Conservation (phyloP, 1,284 basidiomycete species). For the Schizophyllum commune region DNA sequence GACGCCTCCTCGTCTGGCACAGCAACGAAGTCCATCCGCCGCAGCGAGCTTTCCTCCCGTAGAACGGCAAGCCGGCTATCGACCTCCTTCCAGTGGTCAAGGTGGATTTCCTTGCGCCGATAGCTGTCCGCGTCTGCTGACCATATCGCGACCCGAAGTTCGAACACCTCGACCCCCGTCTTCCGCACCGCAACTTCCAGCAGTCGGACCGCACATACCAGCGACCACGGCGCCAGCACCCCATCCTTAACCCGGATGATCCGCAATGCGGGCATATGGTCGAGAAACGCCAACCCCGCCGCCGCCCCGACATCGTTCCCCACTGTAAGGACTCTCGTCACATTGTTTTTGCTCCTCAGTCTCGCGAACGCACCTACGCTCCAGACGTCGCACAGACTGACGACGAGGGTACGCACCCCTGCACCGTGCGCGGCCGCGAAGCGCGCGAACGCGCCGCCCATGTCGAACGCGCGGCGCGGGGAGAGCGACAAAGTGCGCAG, state of each 20-base stretch:
- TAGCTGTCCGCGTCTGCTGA: neutral
- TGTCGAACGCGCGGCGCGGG: neutral
- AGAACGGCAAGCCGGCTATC: neutral
- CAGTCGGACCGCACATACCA: neutral
- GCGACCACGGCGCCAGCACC: neutral
- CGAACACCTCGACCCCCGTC: neutral
- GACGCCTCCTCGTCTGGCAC: neutral
- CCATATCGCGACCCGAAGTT: neutral
- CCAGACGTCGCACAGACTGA: neutral
- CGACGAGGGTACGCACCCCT: neutral
- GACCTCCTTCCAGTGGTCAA: neutral
- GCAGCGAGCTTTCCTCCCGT: neutral
- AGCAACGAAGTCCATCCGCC: neutral
- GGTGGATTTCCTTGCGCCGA: neutral
- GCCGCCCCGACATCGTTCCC: neutral
- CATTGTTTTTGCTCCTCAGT: too few relatives aligned
- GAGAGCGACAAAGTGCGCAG: neutral
- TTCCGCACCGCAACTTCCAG: neutral
- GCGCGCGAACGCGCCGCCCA: neutral
- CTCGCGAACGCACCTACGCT: neutral
- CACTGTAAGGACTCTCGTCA: too few relatives aligned
- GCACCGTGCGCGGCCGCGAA: neutral
- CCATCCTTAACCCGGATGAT: neutral
- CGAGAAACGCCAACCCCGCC: neutral
- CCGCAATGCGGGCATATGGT: neutral